Evolutionary conservation across 306 rosid species (phyloP), one percentile per base, ranked within the genome.

Genomic region (Psophocarpus tetragonolobus): DNA sequence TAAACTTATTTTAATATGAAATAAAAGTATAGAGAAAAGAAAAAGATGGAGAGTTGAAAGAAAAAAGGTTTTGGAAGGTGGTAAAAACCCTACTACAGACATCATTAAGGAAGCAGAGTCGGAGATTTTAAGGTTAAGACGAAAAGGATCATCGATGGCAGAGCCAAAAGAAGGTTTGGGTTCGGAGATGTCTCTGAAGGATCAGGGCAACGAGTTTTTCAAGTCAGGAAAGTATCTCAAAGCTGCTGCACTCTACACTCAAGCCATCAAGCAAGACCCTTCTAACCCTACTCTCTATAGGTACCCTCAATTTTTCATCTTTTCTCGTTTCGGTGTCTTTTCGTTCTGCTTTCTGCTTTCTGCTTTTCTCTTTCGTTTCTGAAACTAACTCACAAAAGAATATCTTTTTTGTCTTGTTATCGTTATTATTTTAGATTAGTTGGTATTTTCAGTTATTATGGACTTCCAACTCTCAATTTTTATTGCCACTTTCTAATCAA

Each of bases 221-320:
- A 96, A 92, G 84, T 87, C 94, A 12, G 98, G 99, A 53, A 96
- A 91, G 71, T 91, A 80, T 73, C 97, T 92, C 73, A 96, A 91
- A 87, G 99, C 98, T 70, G 98, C 99, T 53, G 99, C 97, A 33
- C 81, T 90, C 45, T 96, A 96, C 87, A 96, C 99, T 29, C 99
- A 92, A 83, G 99, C 99, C 65, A 96, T 92, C 85, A 96, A 96
- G 85, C 85, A 85, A 68, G 99, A 96, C 87, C 93, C 97, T 38
- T 85, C 91, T 1, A 96, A 92, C 78, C 89, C 91, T 51, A 88
- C 98, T 68, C 97, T 96, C 39, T 96, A 90, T 47, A 96, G 99
- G 99, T 95, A 74, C 81, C 50, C 56, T 29, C 66, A 63, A 21
- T 5, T 14, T 68, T 29, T 1, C 6, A 38, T 1, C 77, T 81